phyloP scores from a whole-genome alignment of 2,329 filamentous ascomycete species.

The Pseudodiploospora longispora region DNA sequence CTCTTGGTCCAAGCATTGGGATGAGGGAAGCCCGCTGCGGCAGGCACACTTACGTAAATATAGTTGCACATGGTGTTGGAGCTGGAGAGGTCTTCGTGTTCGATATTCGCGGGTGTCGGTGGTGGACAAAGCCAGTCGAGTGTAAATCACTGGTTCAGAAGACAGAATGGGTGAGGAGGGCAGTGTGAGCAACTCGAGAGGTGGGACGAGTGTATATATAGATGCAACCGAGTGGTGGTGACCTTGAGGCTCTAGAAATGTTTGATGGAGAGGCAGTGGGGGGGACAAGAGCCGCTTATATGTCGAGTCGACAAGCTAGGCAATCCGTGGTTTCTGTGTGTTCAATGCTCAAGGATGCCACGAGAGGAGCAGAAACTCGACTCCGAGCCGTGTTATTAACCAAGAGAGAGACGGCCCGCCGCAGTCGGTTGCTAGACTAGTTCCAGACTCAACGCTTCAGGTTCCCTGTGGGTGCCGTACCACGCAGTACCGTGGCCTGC shows the following conservation, averaged over 20 bases:
- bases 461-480: no score
- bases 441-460: slow-evolving; percentile 1
- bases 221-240: not conserved
- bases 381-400: slow-evolving; percentile 8
- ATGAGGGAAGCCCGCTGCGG: not conserved
- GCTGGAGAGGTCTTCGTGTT: not conserved
- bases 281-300: slow-evolving; percentile 7
- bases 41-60: slow-evolving; percentile 32
- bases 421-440: slow-evolving; percentile 1
- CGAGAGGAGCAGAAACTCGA: slow-evolving; percentile 4
- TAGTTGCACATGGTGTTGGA: slow-evolving; percentile 40
- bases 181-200: not conserved
- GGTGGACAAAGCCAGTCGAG: not conserved
- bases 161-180: not conserved
- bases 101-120: not conserved
- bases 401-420: slow-evolving; percentile 6
- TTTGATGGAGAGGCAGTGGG: slow-evolving; percentile 4
- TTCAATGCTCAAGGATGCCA: slow-evolving; percentile 8
- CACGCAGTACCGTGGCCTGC: no score
- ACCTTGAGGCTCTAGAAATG: not conserved
- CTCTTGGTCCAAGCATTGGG: not conserved
- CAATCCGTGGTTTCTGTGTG: slow-evolving; percentile 3
- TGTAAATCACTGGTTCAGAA: not conserved
- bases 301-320: slow-evolving; percentile 5
- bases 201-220: not conserved